Percentiles rank a stretch among this genome's conserved stretches.
Evolutionary conservation across 768 basidiomycete species (phyloP).

Genomic region (Phanerodontia chrysosporium): DNA sequence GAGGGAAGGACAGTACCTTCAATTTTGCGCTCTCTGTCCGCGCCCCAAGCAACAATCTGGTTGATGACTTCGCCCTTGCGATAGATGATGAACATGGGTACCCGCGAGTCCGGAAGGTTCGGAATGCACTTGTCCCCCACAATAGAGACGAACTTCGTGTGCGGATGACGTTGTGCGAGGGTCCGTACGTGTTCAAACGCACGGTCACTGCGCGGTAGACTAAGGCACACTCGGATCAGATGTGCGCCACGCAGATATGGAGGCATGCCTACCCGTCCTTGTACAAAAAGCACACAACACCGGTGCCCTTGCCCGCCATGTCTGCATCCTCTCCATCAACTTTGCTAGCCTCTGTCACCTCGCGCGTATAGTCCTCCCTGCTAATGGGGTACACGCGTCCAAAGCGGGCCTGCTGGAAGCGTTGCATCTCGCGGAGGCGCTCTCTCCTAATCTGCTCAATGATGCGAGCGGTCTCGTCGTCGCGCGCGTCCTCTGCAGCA

Average conservation of each 20-base stretch:
- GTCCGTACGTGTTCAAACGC: slow-evolving; percentile 63
- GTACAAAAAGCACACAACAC: slow-evolving; percentile 91
- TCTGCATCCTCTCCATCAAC: slow-evolving; percentile 58
- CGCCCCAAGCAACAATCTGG: slow-evolving; percentile 83
- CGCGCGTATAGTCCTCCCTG: slow-evolving; percentile 89
- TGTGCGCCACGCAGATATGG: neutral
- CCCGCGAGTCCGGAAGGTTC: slow-evolving; percentile 86
- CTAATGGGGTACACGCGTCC: slow-evolving; percentile 86
- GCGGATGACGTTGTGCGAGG: slow-evolving; percentile 80
- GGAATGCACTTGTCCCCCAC: slow-evolving; percentile 93
- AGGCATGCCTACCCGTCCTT: slow-evolving; percentile 79
- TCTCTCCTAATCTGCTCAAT: slow-evolving; percentile 64
- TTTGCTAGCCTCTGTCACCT: slow-evolving; percentile 91
- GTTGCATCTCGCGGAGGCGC: slow-evolving; percentile 59
- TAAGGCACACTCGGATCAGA: slow-evolving; percentile 27
- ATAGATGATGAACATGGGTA: slow-evolving; percentile 92
- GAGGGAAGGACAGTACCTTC: slow-evolving; percentile 54
- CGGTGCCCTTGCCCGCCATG: slow-evolving; percentile 69
- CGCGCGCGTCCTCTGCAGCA: slow-evolving; percentile 64
- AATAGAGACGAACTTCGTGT: slow-evolving; percentile 94
- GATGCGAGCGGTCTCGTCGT: slow-evolving; percentile 74
- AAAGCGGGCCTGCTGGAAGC: slow-evolving; percentile 61
- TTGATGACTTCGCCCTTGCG: slow-evolving; percentile 86
- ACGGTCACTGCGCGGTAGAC: slow-evolving; percentile 77
- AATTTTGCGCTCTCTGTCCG: slow-evolving; percentile 66